A percentile compares a stretch with the other conserved stretches of the same genome.
These are phyloP conservation scores for Eucalyptus curtisii DNA, from an alignment of 345 rosid genomes.

Conservation along the genomic window DNA sequence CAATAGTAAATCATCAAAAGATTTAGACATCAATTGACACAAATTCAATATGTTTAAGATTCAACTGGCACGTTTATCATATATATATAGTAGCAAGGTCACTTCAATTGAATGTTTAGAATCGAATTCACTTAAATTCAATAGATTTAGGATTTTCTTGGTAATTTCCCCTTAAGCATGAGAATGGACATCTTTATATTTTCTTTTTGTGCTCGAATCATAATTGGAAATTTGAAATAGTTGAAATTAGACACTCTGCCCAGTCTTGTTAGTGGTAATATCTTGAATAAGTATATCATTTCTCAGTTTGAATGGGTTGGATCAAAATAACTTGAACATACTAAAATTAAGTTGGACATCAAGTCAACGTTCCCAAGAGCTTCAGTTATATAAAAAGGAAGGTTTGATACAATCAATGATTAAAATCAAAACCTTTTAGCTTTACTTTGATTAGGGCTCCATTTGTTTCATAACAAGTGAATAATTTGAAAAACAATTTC, in stretches of 20 bases:
- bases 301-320: neutral
- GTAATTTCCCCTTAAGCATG: neutral
- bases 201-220: neutral
- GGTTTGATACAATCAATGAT: neutral
- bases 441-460: neutral
- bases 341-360: neutral
- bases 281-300: neutral
- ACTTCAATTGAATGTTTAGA: neutral
- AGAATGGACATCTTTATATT: neutral
- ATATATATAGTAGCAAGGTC: neutral
- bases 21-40: neutral
- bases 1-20: neutral
- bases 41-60: neutral
- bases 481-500: neutral
- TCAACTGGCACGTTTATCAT: neutral
- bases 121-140: too few relatives aligned
- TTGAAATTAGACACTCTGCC: neutral
- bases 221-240: neutral
- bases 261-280: neutral
- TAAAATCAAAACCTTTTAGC: neutral
- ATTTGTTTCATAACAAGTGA: neutral
- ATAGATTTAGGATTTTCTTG: too few relatives aligned
- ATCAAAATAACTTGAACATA: neutral
- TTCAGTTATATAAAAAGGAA: neutral
- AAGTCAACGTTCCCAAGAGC: neutral